phyloP scores from a whole-genome alignment of 2,329 filamentous ascomycete species.

The Phialophora verrucosa region DNA sequence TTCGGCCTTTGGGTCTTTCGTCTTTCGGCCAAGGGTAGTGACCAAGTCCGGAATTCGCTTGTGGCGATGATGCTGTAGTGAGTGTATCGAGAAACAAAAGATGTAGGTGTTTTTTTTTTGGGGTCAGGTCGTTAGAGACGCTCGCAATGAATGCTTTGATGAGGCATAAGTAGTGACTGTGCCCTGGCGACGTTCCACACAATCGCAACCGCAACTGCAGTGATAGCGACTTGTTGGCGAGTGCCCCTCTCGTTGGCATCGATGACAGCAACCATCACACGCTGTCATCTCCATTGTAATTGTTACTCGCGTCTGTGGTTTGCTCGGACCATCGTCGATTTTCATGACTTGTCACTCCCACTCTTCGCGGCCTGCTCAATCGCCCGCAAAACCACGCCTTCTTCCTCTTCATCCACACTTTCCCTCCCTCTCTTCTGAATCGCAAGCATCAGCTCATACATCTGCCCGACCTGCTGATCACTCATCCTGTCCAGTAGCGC shows the following conservation, averaged over 20 bases:
- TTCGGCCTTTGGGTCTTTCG: neutral
- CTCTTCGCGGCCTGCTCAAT: slow-evolving; percentile 35
- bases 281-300: neutral
- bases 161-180: too few relatives aligned
- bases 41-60: neutral
- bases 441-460: slow-evolving; percentile 91
- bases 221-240: neutral
- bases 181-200: too few relatives aligned
- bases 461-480: slow-evolving; percentile 89
- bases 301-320: neutral
- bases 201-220: neutral
- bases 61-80: neutral
- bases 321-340: neutral
- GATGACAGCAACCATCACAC: neutral
- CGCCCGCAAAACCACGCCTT: slow-evolving; percentile 41
- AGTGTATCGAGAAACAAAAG: neutral
- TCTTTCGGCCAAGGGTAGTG: neutral
- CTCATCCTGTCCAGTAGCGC: slow-evolving; percentile 86
- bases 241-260: neutral
- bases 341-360: slow-evolving; percentile 4
- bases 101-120: neutral
- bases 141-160: neutral
- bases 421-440: slow-evolving; percentile 64
- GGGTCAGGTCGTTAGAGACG: neutral
- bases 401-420: slow-evolving; percentile 53